Conservation (phyloP, 2,329 filamentous ascomycete species). For the Gnomoniopsis smithogilvyi region DNA sequence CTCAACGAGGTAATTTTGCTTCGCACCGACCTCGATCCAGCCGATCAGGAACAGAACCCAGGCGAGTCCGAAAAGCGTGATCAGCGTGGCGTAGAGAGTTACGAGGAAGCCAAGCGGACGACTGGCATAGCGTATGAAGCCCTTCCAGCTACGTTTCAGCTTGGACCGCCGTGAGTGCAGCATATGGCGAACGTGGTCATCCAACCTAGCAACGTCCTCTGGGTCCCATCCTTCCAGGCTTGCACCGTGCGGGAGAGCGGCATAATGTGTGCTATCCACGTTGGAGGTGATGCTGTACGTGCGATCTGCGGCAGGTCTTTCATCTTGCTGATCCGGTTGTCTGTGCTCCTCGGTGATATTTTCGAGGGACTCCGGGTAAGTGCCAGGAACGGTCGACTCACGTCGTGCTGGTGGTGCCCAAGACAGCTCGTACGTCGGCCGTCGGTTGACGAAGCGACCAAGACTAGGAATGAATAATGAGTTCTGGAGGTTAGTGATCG, state of each 20-base stretch:
- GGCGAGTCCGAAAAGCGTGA: conserved; percentile 79
- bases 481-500: conserved; percentile 86
- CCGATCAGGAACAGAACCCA: conserved; percentile 92
- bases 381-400: conserved; percentile 17
- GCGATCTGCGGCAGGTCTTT: conserved; percentile 23
- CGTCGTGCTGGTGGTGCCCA: conserved; percentile 24
- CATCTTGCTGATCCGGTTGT: conserved; percentile 19
- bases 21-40: conserved; percentile 78
- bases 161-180: conserved; percentile 76
- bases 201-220: conserved; percentile 71
- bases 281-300: conserved; percentile 61
- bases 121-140: conserved; percentile 75
- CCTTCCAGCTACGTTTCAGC: conserved; percentile 76
- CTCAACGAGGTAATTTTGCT: conserved; percentile 67
- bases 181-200: conserved; percentile 86
- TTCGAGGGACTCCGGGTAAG: conserved; percentile 22
- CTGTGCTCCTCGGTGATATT: conserved; percentile 20
- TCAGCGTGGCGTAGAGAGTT: conserved; percentile 77
- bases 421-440: conserved; percentile 73
- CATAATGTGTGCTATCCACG: conserved; percentile 69
- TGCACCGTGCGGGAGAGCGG: conserved; percentile 73
- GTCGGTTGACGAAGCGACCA: conserved; percentile 71
- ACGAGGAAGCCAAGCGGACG: conserved; percentile 79
- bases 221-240: conserved; percentile 71
- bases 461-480: conserved; percentile 82